Base-by-base conservation (phyloP, 2,329 filamentous ascomycete genomes). In the Podosphaera fusca region DNA sequence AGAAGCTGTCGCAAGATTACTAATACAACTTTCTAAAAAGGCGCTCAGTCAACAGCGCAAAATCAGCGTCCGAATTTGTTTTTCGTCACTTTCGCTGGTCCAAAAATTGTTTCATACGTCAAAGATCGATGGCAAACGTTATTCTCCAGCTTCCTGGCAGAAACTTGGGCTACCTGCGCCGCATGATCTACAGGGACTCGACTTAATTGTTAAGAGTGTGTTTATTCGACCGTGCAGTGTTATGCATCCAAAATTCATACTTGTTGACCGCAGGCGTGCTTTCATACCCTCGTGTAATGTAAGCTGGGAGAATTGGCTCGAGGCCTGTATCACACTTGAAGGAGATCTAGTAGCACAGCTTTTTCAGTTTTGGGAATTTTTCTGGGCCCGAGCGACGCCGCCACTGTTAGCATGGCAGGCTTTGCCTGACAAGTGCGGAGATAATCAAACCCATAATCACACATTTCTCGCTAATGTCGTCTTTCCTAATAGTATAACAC, bases 221-320 rank as follows among this genome's bases (percentile, higher is more conserved):
- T 94, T 94, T 68, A 80, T 90, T 60, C 72, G 81, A 2, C 87
- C 87, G 0, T 81, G 92, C 59, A 87, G 85, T 64, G 82, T 94
- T n/a, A 85, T 92, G 80, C 87, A 94, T 65, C 83, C 86, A 0
- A 94, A 94, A 64, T 90, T 86, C 62, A 74, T 90, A 42, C 74
- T 92, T 12, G 68, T 90, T 0, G 87, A 94, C 66, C 75, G 82
- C 0, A 67, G 72, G 36, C 73, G 70, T 2, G 83, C 83, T 0
- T 82, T 83, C 63, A 68, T 92, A 8, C 86, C 86, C 0, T 87
- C 83, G 63, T 89, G 85, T 68, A 94, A 94, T 63, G 79, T 94
- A 3, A 88, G 84, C 64, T 92, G 84, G 84, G 87, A 92, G 68
- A 70, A 79, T n/a, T 94, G 87, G 87, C 82, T 90, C 33, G 87